phyloP scores from a whole-genome alignment of 78 protist species.

The Cyanophora paradoxa region DNA sequence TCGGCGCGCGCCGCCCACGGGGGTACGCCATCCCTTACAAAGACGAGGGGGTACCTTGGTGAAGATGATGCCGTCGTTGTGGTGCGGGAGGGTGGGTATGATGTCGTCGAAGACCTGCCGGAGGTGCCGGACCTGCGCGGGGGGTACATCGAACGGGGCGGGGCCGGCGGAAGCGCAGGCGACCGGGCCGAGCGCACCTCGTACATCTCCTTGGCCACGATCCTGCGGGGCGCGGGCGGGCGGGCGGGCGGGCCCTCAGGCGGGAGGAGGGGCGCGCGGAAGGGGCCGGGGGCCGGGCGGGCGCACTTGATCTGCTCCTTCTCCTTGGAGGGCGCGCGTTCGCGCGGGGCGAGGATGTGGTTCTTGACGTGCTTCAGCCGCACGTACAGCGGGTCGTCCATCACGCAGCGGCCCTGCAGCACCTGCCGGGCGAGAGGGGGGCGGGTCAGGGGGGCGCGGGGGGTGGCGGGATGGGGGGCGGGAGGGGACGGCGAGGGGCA shows the following conservation, averaged over 20 bases:
- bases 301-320: not conserved
- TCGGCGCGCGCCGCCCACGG: too few species aligned
- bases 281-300: not conserved
- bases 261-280: too few species aligned
- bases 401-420: not conserved
- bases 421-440: too few species aligned
- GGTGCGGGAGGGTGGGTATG: slow-evolving; percentile 18
- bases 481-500: too few species aligned
- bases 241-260: too few species aligned
- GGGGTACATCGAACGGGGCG: not conserved
- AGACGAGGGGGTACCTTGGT: too few species aligned
- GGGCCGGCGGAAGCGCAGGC: too few species aligned
- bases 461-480: too few species aligned
- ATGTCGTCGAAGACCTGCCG: not conserved
- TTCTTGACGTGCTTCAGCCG: not conserved
- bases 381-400: not conserved
- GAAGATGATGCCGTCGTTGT: slow-evolving; percentile 34
- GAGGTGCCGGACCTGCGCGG: not conserved
- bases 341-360: slow-evolving; percentile 3
- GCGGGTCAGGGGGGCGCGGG: too few species aligned
- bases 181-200: too few species aligned
- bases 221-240: not conserved
- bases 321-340: not conserved
- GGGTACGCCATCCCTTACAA: too few species aligned
- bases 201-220: not conserved